Evolutionary conservation across 164 flowering plant species (phyloP), one percentile per base, ranked within the genome.

Genomic region (Magnolia changhungtana): DNA sequence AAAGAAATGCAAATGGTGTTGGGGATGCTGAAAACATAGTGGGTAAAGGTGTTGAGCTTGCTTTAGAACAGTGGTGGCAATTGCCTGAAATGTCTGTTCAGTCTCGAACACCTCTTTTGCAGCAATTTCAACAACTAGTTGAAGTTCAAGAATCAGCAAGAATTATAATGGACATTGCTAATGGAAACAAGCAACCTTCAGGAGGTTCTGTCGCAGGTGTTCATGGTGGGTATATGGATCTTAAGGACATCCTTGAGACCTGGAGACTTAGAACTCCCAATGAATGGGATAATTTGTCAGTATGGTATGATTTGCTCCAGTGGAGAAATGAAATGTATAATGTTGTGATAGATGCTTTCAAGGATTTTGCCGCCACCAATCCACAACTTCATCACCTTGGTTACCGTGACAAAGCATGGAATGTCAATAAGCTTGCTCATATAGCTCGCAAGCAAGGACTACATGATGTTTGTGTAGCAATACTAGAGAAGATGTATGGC

Each of bases 321-420:
- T 96, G 99, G 99, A 90, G 99, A 80, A 94, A 96, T 89, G 99
- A 96, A 82, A 92, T 94, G 83, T 96, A 96, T 81, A 96, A 92
- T 89, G 83, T 84, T 81, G 97, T 93, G 21, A 94, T 96, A 52
- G 98, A 96, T 77, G 98, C 99, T 75, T 96, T 96, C 79, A 94
- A 94, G 82, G 99, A 96, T 81, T 87, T 90, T 78, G 85, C 82
- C 31, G 73, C 81, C 61, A 87, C 94, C 76, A 96, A 96, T 80
- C 76, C 92, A 10, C 92, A 87, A 71, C 93, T 96, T 76, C 97
- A 96, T 85, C 98, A 96, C 77, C 98, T 96, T 78, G 99, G 98
- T 55, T 94, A 87, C 81, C 99, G 99, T 79, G 99, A 96, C 85
- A 96, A 94, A 78, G 99, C 99, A 45, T 96, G 99, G 99, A 96